These are phyloP conservation scores for Neoboletus magnificus DNA, from an alignment of 768 basidiomycete species.

Conservation along the genomic window DNA sequence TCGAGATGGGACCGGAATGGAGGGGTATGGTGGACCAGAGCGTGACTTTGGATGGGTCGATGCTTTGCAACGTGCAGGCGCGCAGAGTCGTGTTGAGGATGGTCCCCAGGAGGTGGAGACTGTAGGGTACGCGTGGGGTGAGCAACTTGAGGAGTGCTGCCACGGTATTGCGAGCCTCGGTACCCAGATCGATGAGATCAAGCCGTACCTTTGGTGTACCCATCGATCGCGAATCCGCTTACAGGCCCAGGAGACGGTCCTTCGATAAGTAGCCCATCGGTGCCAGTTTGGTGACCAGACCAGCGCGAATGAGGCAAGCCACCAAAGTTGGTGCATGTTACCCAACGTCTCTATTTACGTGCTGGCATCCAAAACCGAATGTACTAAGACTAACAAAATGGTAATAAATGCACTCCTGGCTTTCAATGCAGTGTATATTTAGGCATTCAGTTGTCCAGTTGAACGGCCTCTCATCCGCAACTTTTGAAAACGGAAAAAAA, in stretches of 20 bases:
- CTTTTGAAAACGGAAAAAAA: too few species aligned
- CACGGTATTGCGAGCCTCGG: not conserved
- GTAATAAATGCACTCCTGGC: not conserved
- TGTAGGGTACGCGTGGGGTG: conserved; percentile 10
- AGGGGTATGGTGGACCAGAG: conserved; percentile 22
- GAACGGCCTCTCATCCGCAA: too few species aligned
- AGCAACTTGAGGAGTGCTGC: conserved; percentile 12
- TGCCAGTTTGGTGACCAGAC: not conserved
- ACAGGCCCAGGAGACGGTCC: not conserved
- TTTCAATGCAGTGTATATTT: not conserved
- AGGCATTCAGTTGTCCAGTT: too few species aligned
- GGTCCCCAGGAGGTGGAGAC: conserved; percentile 15
- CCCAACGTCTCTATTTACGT: too few species aligned
- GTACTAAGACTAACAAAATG: not conserved
- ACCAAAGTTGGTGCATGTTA: not conserved
- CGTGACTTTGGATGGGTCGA: conserved; percentile 13
- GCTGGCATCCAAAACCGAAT: not conserved
- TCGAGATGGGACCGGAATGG: not conserved
- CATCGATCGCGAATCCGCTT: not conserved
- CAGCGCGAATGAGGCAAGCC: not conserved
- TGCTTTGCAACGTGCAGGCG: conserved; percentile 3
- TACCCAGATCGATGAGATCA: conserved; percentile 9
- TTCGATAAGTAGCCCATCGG: not conserved
- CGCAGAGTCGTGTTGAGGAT: conserved; percentile 19
- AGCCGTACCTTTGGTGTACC: not conserved